These are phyloP conservation scores for Microthlaspi erraticum DNA, from an alignment of 345 rosid species.

Conservation along the genomic window DNA sequence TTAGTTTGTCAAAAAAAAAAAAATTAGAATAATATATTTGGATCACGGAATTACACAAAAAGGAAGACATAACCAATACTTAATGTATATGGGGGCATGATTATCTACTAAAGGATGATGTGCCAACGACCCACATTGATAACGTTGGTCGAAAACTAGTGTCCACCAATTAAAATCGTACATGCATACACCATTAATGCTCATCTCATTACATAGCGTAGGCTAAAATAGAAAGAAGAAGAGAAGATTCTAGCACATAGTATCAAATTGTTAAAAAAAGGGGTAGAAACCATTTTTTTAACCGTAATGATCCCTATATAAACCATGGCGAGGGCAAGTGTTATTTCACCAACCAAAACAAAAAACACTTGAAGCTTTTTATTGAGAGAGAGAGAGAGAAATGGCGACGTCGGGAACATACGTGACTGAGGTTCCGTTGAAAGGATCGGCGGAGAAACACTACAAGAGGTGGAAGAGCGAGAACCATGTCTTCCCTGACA, in stretches of 20 bases:
- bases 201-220: too few species aligned
- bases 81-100: not conserved
- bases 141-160: conserved; percentile 4
- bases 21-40: too few species aligned
- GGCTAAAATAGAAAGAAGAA: not conserved
- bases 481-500: conserved; percentile 37
- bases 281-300: too few species aligned
- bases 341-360: conserved; percentile 5
- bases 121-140: not conserved
- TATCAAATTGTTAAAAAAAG: too few species aligned
- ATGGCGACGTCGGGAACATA: conserved; percentile 42
- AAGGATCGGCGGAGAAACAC: not conserved
- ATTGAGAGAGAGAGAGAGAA: not conserved
- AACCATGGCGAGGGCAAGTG: not conserved
- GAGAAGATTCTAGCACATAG: not conserved
- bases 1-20: too few species aligned
- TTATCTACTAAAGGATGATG: not conserved
- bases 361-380: not conserved
- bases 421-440: conserved; percentile 29
- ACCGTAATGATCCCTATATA: not conserved
- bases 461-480: conserved; percentile 25
- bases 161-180: too few species aligned
- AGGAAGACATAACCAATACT: too few species aligned
- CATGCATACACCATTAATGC: too few species aligned
- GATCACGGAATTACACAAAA: too few species aligned